Conservation (phyloP, 305 asterid species). For the Fraxinus angustifolia region DNA sequence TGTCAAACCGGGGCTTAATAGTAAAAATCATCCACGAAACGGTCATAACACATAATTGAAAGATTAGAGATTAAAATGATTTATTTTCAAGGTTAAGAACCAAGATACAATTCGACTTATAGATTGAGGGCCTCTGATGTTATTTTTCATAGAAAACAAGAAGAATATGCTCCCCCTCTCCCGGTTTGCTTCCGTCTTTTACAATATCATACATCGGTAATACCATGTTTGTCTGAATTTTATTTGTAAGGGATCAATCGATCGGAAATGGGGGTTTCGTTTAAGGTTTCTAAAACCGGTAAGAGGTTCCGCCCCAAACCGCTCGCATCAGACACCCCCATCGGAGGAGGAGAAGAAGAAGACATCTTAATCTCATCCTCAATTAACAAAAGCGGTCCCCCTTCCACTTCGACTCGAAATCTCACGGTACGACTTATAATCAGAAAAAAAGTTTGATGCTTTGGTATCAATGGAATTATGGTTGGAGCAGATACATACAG, state of each 20-base stretch:
- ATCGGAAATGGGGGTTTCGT: conserved; percentile 73
- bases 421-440: conserved; percentile 19
- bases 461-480: background rate
- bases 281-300: conserved; percentile 75
- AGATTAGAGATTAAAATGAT: background rate
- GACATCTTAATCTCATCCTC: conserved; percentile 26
- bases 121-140: background rate
- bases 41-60: background rate
- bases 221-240: background rate
- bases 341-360: conserved; percentile 24
- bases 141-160: background rate
- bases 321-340: conserved; percentile 26
- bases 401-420: conserved; percentile 27
- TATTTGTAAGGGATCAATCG: background rate
- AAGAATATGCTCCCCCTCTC: background rate
- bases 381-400: conserved; percentile 22
- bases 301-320: conserved; percentile 57
- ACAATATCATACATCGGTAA: background rate
- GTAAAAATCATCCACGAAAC: background rate
- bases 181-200: background rate
- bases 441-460: background rate
- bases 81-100: background rate
- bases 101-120: background rate
- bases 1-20: background rate
- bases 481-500: background rate